These are phyloP conservation scores for Bothriochloa decipiens DNA, from an alignment of 176 grass and related monocot species.

Conservation along the genomic window DNA sequence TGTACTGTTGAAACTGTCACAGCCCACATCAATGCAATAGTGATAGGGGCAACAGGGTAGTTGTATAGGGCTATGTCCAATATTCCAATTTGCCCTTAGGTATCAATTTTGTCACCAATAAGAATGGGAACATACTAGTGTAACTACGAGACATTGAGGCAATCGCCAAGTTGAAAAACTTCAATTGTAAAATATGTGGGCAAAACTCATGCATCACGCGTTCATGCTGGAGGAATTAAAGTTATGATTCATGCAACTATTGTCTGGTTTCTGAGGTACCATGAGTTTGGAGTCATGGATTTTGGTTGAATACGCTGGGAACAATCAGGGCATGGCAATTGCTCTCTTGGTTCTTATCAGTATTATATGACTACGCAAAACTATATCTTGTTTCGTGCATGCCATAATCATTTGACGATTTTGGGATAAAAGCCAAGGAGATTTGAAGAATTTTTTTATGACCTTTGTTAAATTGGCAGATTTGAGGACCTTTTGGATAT, in stretches of 20 bases:
- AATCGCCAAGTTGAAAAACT: neutral
- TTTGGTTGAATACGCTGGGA: neutral
- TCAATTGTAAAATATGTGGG: neutral
- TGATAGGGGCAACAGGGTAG: neutral
- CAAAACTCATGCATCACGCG: neutral
- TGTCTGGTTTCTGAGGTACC: neutral
- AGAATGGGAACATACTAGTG: neutral
- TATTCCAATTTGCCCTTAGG: neutral
- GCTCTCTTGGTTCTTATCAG: neutral
- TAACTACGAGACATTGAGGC: neutral
- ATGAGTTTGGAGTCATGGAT: neutral
- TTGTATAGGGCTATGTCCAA: conserved; percentile 11
- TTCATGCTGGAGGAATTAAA: neutral
- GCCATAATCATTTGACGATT: neutral
- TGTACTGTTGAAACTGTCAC: neutral
- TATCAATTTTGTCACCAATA: conserved; percentile 15
- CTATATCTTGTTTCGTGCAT: neutral
- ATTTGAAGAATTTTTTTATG: no score
- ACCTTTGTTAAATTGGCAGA: no score
- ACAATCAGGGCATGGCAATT: neutral
- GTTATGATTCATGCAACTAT: neutral
- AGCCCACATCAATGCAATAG: neutral
- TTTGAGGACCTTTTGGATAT: no score
- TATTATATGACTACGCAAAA: neutral
- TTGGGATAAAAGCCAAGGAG: neutral